Percentiles rank a stretch among this genome's conserved stretches.
phyloP scores from a whole-genome alignment of 2,329 filamentous ascomycete species.

The Colletotrichum spaethianum region DNA sequence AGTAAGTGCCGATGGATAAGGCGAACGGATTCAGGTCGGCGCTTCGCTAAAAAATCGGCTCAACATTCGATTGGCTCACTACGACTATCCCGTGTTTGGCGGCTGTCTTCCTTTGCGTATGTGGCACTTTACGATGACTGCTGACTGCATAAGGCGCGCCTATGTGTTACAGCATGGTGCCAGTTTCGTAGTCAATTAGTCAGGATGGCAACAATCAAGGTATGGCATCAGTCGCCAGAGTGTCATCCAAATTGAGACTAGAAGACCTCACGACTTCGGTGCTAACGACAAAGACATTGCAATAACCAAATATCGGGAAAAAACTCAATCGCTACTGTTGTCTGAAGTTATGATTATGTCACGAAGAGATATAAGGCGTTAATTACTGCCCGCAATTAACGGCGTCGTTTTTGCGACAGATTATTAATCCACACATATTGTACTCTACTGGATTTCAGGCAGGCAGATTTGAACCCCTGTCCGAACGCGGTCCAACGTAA shows the following conservation, averaged over 20 bases:
- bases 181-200: neutral
- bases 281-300: too few species aligned
- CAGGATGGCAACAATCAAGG: neutral
- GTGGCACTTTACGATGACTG: neutral
- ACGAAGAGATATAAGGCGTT: too few species aligned
- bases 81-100: neutral
- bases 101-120: neutral
- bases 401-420: too few species aligned
- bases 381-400: too few species aligned
- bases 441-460: neutral
- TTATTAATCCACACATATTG: too few species aligned
- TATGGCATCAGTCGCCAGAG: neutral
- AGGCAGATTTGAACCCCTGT: slow-evolving; percentile 13
- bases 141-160: neutral
- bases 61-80: neutral
- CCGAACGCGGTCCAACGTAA: slow-evolving; percentile 5
- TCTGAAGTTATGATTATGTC: too few species aligned
- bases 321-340: neutral
- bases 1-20: neutral
- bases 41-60: slow-evolving; percentile 11
- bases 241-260: neutral
- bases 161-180: too few species aligned
- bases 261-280: neutral
- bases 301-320: neutral
- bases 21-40: slow-evolving; percentile 1